Base-by-base conservation (phyloP, 192 early-diverging fungal species). In the Podila epigama region DNA sequence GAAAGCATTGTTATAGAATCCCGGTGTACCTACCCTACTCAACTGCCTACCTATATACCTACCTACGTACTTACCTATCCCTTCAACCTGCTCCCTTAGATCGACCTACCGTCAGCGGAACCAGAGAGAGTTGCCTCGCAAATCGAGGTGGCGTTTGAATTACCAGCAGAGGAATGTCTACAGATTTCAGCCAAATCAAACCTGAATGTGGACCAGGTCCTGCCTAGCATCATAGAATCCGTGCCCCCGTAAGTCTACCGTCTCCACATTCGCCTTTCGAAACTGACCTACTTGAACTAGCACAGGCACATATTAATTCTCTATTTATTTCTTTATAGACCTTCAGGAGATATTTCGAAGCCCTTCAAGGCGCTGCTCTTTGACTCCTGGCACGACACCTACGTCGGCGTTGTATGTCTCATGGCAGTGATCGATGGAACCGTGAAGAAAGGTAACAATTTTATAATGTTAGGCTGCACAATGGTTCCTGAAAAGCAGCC, bases 301-400 rank as follows among this genome's bases (percentile, higher is more conserved):
- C 5, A 4, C 15, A 8, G 25, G 58, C 20, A 28, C 31, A 50
- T 11, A 5, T 1, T 5, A 10, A 16, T 2, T 55, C 51, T 13
- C 20, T 15, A 10, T 25, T 1, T 44, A 18, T 60, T 51, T 16
- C 35, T 37, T 32, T 37, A 34, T 50, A 87, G 86, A 13, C 96
- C 96, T 8, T 63, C 39, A 10, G 94, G 90, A 22, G 82, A 86
- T 68, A 66, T 80, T 9, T 79, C 81, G 3, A 86, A 80, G 58
- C 91, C 94, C 16, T 90, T 99, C 68, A 90, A 91, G 63, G 91
- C 91, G 2, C 85, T 99, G n/a, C 77, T 99, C 34, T 99, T 99
- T 70, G 97, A 99, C 72, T 94, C 92, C 28, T 99, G 96, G 96
- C 96, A 97, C 79, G 96, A 99, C 78, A 89, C 89, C n/a, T 99